Conservation (phyloP, 345 rosid genomes). For the Passiflora organensis region DNA sequence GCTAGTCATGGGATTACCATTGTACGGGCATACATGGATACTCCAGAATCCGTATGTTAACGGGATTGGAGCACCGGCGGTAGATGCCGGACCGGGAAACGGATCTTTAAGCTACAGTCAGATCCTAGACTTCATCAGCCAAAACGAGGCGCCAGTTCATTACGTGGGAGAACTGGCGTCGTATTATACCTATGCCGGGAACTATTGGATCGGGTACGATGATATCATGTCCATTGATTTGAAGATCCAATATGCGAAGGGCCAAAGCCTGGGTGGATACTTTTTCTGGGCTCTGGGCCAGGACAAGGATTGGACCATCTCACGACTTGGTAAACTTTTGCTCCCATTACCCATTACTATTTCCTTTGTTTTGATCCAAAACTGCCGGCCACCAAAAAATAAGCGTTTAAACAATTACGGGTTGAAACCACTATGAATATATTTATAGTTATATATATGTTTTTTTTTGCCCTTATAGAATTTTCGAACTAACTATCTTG, state of each 20-base stretch:
- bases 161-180: conserved; percentile 23
- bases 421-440: too few relatives aligned
- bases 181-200: conserved; percentile 25
- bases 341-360: too few relatives aligned
- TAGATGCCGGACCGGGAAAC: conserved; percentile 28
- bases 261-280: conserved; percentile 32
- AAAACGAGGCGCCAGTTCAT: conserved; percentile 7
- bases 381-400: too few relatives aligned
- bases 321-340: conserved; percentile 8
- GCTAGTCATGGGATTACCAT: conserved; percentile 45
- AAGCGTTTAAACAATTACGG: too few relatives aligned
- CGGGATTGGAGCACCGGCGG: conserved; percentile 33
- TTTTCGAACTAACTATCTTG: too few relatives aligned
- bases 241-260: conserved; percentile 30
- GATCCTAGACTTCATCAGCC: conserved; percentile 17
- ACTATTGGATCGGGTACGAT: conserved; percentile 40
- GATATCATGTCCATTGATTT: conserved; percentile 21
- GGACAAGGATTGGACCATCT: conserved; percentile 17
- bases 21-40: conserved; percentile 39
- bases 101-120: conserved; percentile 19
- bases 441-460: too few relatives aligned
- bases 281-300: conserved; percentile 43
- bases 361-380: too few relatives aligned
- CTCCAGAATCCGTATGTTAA: conserved; percentile 24
- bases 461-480: too few relatives aligned